Base-by-base conservation (phyloP, 495 filamentous ascomycete genomes). In the Letharia columbiana region DNA sequence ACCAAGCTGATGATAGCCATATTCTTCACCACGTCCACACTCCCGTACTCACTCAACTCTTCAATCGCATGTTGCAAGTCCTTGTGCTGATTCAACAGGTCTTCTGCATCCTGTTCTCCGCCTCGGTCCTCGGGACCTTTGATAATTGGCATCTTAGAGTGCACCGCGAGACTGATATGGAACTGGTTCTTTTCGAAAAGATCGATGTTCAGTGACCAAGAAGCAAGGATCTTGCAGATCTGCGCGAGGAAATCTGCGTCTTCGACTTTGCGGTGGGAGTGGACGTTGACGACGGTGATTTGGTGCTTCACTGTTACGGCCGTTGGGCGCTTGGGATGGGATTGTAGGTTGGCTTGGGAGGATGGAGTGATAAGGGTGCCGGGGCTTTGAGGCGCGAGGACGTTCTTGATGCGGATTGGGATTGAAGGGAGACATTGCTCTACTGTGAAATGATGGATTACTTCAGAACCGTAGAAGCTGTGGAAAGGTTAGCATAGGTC, bases 381-480 rank as follows among this genome's bases (percentile, higher is more conserved):
- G 64, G 85, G 83, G 63, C 90, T 89, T 50, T 86, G 84, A 0
- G 95, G 91, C 71, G 97, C 96, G 79, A 95, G 92, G 73, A 98
- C 94, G 74, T 98, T 98, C 80, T 98, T 97, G 76, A 98, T 98
- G 65, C 94, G 90, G 70, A 97, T 95, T 12, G 89, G 91, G 74
- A 98, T 98, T 62, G 83, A 83, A 4, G 93, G 89, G 75, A 98
- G 96, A 61, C 94, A 94, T 74, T 97, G 94, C 77, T 98, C 92
- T 91, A 98, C 98, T 63, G 94, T 98, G 72, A 96, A 88, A 60
- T 94, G 94, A 71, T 98, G 94, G 69, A 98, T 98, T 70, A 98
- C 94, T 75, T 96, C 91, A 23, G 90, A 92, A 68, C 91, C 91
- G 74, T 95, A 96, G 72, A 94, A 96, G 23, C 50, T 54, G 13